Base-by-base conservation (phyloP, 2,329 filamentous ascomycete species). In the Hortaea werneckii region DNA sequence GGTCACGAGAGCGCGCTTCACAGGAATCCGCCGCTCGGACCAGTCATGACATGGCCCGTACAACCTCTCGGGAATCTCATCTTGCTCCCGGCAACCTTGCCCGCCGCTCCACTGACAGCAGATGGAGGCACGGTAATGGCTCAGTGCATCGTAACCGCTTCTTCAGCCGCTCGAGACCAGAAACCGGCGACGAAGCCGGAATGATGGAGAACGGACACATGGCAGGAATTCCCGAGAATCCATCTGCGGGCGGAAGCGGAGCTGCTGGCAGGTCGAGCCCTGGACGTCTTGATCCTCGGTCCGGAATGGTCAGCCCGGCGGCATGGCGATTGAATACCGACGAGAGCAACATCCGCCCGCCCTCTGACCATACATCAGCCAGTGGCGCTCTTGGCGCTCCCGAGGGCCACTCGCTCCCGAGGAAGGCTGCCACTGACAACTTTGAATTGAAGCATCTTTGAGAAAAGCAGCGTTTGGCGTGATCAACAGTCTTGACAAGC, bases 141-240 rank as follows among this genome's bases (percentile, higher is more conserved):
- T 65, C 70, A 5, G 65, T 67, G 5, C 76, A 79, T 47, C 72
- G 75, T 5, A 81, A 80, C 51, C 72, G 79, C 2, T 83, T 83
- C 66, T 79, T 84, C 62, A 66, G 72, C 32, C 72, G 77, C n/a
- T 49, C 48, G 30, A 46, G 52, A 3, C 47, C 57, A 8, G 53
- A 47, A 0, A 47, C 47, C 9, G 58, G 59, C 20, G 59, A 60
- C 29, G 60, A 64, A 32, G 40, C 51, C 20, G 51, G 45, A 6
- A 43, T 60, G 49, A 60, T 65, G 58, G 64, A 67, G 44, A 54
- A 48, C 26, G 64, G 64, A 3, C 8, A 9, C 9, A 60, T 67
- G 57, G 60, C 60, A 1, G 61, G 62, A 32, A 65, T 67, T 37
- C 62, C 64, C 6, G 65, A 68, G 43, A 49, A 46, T 20, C 52